phyloP scores from a whole-genome alignment of 257 asterid species.

The Solanum phureja region DNA sequence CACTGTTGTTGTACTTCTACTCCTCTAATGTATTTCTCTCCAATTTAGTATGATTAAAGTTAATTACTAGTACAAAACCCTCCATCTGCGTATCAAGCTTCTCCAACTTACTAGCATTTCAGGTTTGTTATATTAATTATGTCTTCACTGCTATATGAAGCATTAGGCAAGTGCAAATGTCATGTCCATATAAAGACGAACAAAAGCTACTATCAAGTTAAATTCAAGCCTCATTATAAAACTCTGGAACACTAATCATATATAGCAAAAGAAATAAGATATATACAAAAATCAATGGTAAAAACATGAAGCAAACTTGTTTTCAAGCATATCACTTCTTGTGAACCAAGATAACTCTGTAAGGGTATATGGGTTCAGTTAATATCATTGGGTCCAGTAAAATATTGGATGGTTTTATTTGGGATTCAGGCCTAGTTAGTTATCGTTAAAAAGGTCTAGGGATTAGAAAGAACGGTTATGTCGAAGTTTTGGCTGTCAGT shows the following conservation, averaged over 20 bases:
- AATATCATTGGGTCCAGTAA: too few species aligned
- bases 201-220: neutral
- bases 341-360: too few species aligned
- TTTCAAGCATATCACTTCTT: neutral
- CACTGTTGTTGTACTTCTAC: neutral
- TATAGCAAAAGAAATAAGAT: neutral
- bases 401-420: neutral
- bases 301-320: neutral
- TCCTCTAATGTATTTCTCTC: constrained; percentile 16
- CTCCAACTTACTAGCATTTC: neutral
- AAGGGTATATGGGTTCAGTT: neutral
- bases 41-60: neutral
- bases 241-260: neutral
- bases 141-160: neutral
- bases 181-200: neutral
- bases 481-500: too few species aligned
- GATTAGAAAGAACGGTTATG: neutral
- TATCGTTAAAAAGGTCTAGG: too few species aligned
- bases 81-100: neutral
- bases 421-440: neutral
- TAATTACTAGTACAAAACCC: neutral
- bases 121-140: neutral
- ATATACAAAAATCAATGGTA: neutral
- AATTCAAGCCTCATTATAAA: neutral
- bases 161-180: neutral